Conservation (phyloP, 495 filamentous ascomycete species). For the Durotheca rogersii region DNA sequence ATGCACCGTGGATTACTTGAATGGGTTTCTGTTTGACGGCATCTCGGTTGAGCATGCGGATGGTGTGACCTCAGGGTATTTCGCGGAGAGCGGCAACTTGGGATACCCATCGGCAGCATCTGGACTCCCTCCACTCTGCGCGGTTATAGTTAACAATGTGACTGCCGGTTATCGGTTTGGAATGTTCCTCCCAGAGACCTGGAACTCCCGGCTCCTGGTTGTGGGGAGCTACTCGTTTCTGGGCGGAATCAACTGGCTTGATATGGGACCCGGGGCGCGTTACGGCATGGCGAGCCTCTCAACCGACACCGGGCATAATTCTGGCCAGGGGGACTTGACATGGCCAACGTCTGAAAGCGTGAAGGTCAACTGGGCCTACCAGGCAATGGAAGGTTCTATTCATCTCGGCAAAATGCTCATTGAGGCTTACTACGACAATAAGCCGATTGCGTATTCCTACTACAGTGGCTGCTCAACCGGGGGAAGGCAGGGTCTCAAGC, state of each 20-base stretch:
- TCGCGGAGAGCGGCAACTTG: conserved; percentile 33
- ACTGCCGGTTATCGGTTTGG: conserved; percentile 53
- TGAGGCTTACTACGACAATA: conserved; percentile 21
- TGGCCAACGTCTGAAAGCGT: conserved; percentile 51
- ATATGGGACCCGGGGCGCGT: conserved; percentile 45
- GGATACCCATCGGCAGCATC: conserved; percentile 45
- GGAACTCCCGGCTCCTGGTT: conserved; percentile 48
- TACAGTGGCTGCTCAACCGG: conserved; percentile 55
- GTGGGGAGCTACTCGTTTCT: conserved; percentile 49
- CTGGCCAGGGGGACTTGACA: conserved; percentile 38
- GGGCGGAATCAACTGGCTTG: conserved; percentile 54
- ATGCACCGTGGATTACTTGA: conserved; percentile 28
- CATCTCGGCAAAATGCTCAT: conserved; percentile 38
- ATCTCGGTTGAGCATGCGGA: conserved; percentile 22
- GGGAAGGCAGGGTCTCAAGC: conserved; percentile 51
- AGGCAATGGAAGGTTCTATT: conserved; percentile 48
- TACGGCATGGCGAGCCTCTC: conserved; percentile 57
- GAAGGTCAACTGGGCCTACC: conserved; percentile 43
- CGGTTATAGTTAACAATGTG: conserved; percentile 48
- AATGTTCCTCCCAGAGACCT: conserved; percentile 52
- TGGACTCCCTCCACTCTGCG: conserved; percentile 49
- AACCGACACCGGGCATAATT: conserved; percentile 59
- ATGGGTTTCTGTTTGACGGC: conserved; percentile 19
- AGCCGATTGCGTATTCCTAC: conserved; percentile 38
- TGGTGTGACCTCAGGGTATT: conserved; percentile 32